Base-by-base conservation (phyloP, 495 filamentous ascomycete genomes). In the Xylaria grammica region DNA sequence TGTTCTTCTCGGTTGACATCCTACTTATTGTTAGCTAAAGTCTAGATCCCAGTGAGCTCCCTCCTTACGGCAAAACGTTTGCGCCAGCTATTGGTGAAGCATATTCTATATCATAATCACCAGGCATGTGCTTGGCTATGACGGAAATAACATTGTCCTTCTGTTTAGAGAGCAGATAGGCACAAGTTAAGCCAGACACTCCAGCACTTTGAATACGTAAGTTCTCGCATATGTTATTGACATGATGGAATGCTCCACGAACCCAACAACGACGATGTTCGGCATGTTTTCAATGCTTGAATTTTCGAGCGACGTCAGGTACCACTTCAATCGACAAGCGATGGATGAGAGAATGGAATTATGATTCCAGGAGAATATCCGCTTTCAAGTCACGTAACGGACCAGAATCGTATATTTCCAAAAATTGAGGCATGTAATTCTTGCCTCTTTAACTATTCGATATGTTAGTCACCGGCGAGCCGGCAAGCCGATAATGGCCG, bases 21-120 rank as follows among this genome's bases (percentile, higher is more conserved):
- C 79, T 81, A 24, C 61, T 61, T 29, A 11, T 26, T 26, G 24
- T 48, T 20, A 40, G 1, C 20, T 32, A 57, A 55, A 63, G 56
- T 40, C n/a, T 15, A 15, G 19, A 11, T 27, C n/a, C 11, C 4
- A 11, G 24, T 13, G 58, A 22, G 10, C 17, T 24, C 26, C 10
- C 32, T 10, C 67, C 81, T 70, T 66, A 96, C 92, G 95, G 95
- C 65, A 95, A 69, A 65, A 89, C 94, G 73, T 97, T 97, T 40
- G 95, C 96, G 52, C 96, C 95, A 24, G 95, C 95, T 90, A 92
- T 97, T 0, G 95, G 95, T 19, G 91, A 96, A 3, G 92, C 89
- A 75, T 98, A 99, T 85, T 98, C 93, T 57, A 95, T 90, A 71
- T 97, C 94, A 78, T 97, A 97, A 80, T 99, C 95, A 38, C 95